A percentile compares a stretch with the other conserved stretches of the same genome.
phyloP scores from a whole-genome alignment of 2,329 filamentous ascomycete genomes.

The Hypoxylon sp. region DNA sequence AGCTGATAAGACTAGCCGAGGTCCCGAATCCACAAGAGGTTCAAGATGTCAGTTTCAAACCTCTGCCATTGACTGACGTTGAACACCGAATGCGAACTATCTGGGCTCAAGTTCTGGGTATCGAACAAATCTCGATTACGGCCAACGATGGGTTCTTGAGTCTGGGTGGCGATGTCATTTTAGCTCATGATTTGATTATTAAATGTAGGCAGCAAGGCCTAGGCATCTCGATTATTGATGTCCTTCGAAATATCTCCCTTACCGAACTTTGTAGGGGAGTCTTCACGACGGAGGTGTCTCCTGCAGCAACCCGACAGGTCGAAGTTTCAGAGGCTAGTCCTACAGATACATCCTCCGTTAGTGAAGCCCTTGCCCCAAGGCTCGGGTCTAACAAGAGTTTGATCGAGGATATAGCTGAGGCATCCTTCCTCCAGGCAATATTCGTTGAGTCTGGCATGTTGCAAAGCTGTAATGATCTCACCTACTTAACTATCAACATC shows the following conservation, averaged over 20 bases:
- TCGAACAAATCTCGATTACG: constrained; percentile 52
- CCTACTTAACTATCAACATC: constrained; percentile 59
- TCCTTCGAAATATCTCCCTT: constrained; percentile 53
- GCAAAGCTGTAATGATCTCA: constrained; percentile 54
- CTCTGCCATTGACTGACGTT: constrained; percentile 56
- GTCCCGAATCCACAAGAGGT: constrained; percentile 50
- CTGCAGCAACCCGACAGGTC: constrained; percentile 11
- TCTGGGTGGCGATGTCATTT: constrained; percentile 56
- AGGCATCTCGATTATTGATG: constrained; percentile 52
- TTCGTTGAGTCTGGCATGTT: constrained; percentile 59
- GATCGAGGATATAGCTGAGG: constrained; percentile 59
- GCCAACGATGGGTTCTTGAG: constrained; percentile 56
- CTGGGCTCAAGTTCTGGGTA: constrained; percentile 56
- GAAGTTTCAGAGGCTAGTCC: constrained; percentile 15
- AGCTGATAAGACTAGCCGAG: constrained; percentile 54
- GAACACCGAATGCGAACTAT: constrained; percentile 58
- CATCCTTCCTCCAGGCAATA: constrained; percentile 57
- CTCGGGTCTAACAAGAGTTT: constrained; percentile 53
- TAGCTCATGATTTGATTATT: constrained; percentile 55
- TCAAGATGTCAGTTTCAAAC: constrained; percentile 51
- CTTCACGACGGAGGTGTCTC: constrained; percentile 36
- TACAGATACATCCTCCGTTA: constrained; percentile 52
- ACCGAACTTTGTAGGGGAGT: constrained; percentile 55
- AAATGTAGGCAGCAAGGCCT: constrained; percentile 55
- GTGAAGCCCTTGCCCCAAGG: constrained; percentile 53